phyloP scores from a whole-genome alignment of 495 filamentous ascomycete genomes.

The Neurospora tetrasperma region DNA sequence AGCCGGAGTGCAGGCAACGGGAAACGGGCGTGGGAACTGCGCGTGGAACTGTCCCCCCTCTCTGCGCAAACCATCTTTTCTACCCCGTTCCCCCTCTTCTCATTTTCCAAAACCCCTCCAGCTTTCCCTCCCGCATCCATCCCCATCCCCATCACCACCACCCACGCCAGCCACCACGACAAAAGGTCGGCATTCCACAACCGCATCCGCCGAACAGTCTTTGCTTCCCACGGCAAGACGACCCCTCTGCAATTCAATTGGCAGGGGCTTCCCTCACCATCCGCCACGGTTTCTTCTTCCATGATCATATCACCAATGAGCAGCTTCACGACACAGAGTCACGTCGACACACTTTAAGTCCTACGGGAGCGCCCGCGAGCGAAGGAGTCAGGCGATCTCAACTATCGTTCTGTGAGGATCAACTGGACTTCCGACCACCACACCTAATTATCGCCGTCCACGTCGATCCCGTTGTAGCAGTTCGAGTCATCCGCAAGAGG shows the following conservation, averaged over 20 bases:
- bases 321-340: constrained; percentile 37
- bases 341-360: constrained; percentile 52
- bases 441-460: constrained; percentile 24
- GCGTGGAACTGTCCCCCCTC: constrained; percentile 10
- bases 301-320: constrained; percentile 52
- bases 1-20: neutral
- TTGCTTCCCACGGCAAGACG: constrained; percentile 19
- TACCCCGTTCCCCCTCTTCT: constrained; percentile 21
- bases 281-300: constrained; percentile 23
- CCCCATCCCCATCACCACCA: constrained; percentile 10
- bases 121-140: constrained; percentile 7
- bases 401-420: constrained; percentile 41
- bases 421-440: constrained; percentile 21
- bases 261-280: constrained; percentile 16
- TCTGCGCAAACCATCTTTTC: constrained; percentile 24
- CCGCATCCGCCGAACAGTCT: constrained; percentile 10
- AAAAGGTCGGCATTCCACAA: neutral
- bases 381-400: constrained; percentile 40
- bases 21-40: constrained; percentile 7
- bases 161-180: constrained; percentile 2
- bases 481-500: constrained; percentile 7
- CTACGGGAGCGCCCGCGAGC: constrained; percentile 43
- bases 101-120: constrained; percentile 26
- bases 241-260: constrained; percentile 12
- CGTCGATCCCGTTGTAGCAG: constrained; percentile 20